phyloP scores from a whole-genome alignment of 805 yeast species.

The Ogataea pignaliae region DNA sequence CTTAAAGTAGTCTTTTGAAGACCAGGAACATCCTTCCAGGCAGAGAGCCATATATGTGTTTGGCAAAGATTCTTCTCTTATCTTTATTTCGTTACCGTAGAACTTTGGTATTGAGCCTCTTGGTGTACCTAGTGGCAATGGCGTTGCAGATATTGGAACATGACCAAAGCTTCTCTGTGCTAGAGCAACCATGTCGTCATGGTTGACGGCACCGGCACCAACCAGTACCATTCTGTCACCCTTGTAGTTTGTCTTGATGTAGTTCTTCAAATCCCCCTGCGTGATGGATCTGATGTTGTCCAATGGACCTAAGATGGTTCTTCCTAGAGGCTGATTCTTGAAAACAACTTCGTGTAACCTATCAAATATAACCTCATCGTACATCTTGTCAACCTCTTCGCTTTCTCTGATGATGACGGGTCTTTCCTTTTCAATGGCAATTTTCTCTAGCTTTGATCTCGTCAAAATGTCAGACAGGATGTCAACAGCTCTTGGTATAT shows the following conservation, averaged over 20 bases:
- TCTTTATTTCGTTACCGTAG: constrained; percentile 79
- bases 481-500: constrained; percentile 82
- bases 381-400: constrained; percentile 97
- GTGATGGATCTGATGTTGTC: constrained; percentile 79
- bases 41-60: constrained; percentile 90
- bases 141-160: constrained; percentile 47
- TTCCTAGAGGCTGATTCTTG: constrained; percentile 88
- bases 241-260: constrained; percentile 81
- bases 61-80: constrained; percentile 79
- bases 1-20: constrained; percentile 89
- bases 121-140: constrained; percentile 68
- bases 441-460: constrained; percentile 71
- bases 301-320: constrained; percentile 94
- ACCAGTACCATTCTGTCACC: constrained; percentile 98
- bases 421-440: constrained; percentile 91
- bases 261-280: constrained; percentile 69
- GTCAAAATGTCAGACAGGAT: constrained; percentile 88
- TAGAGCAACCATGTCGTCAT: constrained; percentile 69
- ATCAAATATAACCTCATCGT: constrained; percentile 97
- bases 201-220: constrained; percentile 93
- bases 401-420: constrained; percentile 95
- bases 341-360: constrained; percentile 91
- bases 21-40: constrained; percentile 98
- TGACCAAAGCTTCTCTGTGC: constrained; percentile 79
- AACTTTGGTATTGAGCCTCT: constrained; percentile 75